phyloP scores from a whole-genome alignment of 2,329 filamentous ascomycete genomes.

The Onygenales sp. region DNA sequence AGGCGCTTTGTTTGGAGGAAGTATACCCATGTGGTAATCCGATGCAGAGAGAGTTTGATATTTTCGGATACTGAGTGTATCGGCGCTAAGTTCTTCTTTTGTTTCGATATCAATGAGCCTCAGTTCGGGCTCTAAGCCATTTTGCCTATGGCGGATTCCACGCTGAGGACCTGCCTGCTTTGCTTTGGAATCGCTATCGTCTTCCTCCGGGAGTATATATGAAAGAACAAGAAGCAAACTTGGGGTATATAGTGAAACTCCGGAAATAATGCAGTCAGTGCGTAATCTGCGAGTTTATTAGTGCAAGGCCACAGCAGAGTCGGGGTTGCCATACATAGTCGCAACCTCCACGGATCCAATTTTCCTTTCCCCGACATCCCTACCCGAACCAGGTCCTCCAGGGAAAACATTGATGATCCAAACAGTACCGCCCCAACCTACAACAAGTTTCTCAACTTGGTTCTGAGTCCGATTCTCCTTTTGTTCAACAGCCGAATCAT shows the following conservation, averaged over 20 bases:
- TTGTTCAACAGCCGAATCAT: conserved; percentile 13
- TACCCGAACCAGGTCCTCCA: conserved; percentile 57
- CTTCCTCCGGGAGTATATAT: conserved; percentile 67
- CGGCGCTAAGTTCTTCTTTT: conserved; percentile 74
- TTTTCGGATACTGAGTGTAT: conserved; percentile 74
- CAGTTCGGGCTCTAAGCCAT: conserved; percentile 77
- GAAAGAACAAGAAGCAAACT: conserved; percentile 84
- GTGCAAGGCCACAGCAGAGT: conserved; percentile 9
- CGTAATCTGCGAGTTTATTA: conserved; percentile 54
- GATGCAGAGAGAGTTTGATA: conserved; percentile 77
- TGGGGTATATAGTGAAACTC: conserved; percentile 91
- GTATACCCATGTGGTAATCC: conserved; percentile 81
- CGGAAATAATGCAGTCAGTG: conserved; percentile 96
- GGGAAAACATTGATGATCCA: conserved; percentile 92
- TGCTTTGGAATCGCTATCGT: conserved; percentile 39
- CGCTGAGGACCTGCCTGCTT: conserved; percentile 42
- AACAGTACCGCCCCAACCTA: conserved; percentile 92
- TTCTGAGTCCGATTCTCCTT: conserved; percentile 12
- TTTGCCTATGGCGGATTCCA: conserved; percentile 61
- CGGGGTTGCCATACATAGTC: conserved; percentile 63
- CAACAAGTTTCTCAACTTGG: conserved; percentile 62
- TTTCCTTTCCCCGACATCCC: conserved; percentile 58
- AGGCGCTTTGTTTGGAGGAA: conserved; percentile 65
- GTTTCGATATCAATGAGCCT: conserved; percentile 82
- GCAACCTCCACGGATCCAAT: conserved; percentile 80